These are phyloP conservation scores for Aspergillus fructus DNA, from an alignment of 2,329 filamentous ascomycete genomes.

Conservation along the genomic window DNA sequence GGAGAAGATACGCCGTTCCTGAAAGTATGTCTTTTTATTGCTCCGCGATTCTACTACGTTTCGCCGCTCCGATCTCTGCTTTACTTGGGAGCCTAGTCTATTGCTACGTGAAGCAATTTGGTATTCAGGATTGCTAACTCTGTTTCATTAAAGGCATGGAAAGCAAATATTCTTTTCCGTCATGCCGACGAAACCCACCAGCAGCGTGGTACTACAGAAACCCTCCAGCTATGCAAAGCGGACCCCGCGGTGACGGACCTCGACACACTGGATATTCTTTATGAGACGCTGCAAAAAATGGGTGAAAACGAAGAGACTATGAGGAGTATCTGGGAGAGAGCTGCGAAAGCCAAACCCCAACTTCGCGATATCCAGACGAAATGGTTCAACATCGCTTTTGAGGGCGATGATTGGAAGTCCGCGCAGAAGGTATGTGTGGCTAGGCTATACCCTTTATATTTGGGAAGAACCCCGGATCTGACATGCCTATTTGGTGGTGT, in stretches of 20 bases:
- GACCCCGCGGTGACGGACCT: constrained; percentile 46
- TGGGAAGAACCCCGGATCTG: background rate
- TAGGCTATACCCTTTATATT: background rate
- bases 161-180: constrained; percentile 41
- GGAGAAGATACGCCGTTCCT: constrained; percentile 46
- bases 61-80: background rate
- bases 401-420: constrained; percentile 45
- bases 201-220: constrained; percentile 44
- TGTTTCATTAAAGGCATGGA: constrained; percentile 38
- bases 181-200: constrained; percentile 43
- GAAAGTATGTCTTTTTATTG: constrained; percentile 27
- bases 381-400: constrained; percentile 47
- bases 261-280: constrained; percentile 45
- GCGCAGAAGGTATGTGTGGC: constrained; percentile 48
- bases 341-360: constrained; percentile 45
- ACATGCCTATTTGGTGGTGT: constrained; percentile 6
- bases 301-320: constrained; percentile 35
- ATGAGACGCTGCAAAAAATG: constrained; percentile 39
- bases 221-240: constrained; percentile 42
- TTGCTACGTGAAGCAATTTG: background rate
- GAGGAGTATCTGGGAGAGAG: constrained; percentile 46
- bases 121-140: constrained; percentile 9
- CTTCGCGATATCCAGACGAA: constrained; percentile 44
- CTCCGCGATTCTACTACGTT: background rate
- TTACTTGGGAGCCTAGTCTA: background rate